Conservation (phyloP, 1,284 basidiomycete genomes). For the Ceratobasidium papillatum region DNA sequence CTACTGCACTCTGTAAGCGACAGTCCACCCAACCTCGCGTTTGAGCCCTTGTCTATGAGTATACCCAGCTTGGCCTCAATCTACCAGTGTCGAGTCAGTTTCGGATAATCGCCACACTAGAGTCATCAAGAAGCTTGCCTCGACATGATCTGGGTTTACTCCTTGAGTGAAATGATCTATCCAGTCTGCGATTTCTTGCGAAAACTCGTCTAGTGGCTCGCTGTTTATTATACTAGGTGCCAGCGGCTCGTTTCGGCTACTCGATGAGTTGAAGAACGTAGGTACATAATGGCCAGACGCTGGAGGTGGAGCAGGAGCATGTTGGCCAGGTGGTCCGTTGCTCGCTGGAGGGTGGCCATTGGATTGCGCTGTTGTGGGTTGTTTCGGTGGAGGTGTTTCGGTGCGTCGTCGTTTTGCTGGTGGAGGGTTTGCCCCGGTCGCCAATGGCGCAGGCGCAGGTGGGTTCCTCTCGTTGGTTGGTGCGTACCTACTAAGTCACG, state of each 20-base stretch:
- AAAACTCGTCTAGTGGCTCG: conserved; percentile 94
- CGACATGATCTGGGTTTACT: conserved; percentile 54
- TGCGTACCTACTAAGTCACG: conserved; percentile 17
- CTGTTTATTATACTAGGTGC: conserved; percentile 91
- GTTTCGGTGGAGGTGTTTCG: conserved; percentile 23
- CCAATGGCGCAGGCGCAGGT: neutral
- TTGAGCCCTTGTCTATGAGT: conserved; percentile 67
- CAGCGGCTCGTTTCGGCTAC: conserved; percentile 57
- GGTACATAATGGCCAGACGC: conserved; percentile 17
- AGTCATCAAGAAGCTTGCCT: conserved; percentile 53
- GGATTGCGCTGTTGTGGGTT: conserved; percentile 13
- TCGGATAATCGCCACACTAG: neutral
- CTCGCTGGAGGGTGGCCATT: conserved; percentile 23
- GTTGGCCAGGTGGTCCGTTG: neutral
- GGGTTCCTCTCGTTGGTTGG: neutral
- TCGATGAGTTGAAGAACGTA: conserved; percentile 23
- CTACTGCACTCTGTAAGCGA: conserved; percentile 86
- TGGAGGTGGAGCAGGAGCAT: conserved; percentile 2
- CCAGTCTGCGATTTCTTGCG: conserved; percentile 90
- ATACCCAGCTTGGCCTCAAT: conserved; percentile 95
- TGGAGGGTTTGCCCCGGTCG: neutral
- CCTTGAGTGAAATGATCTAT: conserved; percentile 59
- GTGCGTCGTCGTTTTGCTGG: conserved; percentile 35
- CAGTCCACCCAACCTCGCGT: conserved; percentile 65
- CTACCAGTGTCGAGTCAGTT: conserved; percentile 57